Base-by-base conservation (phyloP, 1,139 yeast species). In the Suhomyces panamericanus region DNA sequence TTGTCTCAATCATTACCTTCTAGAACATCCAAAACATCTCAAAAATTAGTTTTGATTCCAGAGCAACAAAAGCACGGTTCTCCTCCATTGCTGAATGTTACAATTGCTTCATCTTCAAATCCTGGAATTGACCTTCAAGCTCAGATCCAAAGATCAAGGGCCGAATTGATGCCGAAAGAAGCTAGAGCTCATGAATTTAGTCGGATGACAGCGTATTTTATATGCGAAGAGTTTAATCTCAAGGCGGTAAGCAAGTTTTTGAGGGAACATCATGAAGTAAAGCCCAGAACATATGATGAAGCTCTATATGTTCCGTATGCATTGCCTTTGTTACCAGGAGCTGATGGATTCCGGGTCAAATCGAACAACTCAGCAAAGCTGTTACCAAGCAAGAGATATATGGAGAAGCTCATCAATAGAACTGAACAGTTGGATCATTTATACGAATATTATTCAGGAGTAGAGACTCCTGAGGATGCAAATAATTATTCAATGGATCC, bases 231-330 rank as follows among this genome's bases (percentile, higher is more conserved):
- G 17, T 84, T 90, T 59, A 76, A 87, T 55, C 66, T 91, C 42
- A 73, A 75, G 32, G 73, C 80, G 2, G 81, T 89, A 1, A 76
- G 86, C 1, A 75, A 77, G 43, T 91, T 87, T 56, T 65, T 91
- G 35, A 71, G 78, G 37, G 73, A 77, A 13, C 75, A 84, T 43
- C 98, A 91, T 62, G 84, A 84, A 56, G 95, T 90, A 2, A 78
- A 87, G 20, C 96, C 97, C 1, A 70, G 97, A 49, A 63, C 87
- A 24, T 91, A 91, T 56, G 97, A 91, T 62, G 98, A 91, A 56
- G 95, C 91, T 6, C 67, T 93, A 28, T 93, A 90, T 60, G 93
- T 89, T 2, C 96, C 96, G 0, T 93, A 93, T 57, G 78, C 90
- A 20, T 70, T 93, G 38, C 99, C 99, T 0, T 69, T 93, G 29